A percentile compares a stretch with the other conserved stretches of the same genome.
Evolutionary conservation across 371 early-diverging fungal species (phyloP).

Genomic region (Amoeboaphelidium protococcarum): DNA sequence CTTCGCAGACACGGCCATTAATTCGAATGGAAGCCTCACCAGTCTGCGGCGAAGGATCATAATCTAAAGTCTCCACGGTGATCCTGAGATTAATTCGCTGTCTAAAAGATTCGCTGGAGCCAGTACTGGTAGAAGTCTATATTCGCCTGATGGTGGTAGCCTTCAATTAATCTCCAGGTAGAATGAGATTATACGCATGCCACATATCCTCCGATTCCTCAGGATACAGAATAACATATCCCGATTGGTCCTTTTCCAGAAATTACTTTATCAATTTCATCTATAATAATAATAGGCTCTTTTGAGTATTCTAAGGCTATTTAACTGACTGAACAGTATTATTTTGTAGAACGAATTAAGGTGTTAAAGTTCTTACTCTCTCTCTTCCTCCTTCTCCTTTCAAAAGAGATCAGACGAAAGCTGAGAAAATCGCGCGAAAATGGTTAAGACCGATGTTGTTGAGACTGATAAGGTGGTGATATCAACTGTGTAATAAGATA

Average conservation of each 20-base stretch:
- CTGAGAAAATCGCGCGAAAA: too few species aligned
- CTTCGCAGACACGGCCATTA: constrained; percentile 55
- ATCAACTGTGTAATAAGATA: too few species aligned
- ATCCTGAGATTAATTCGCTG: constrained; percentile 54
- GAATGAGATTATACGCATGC: constrained; percentile 82
- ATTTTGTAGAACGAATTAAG: too few species aligned
- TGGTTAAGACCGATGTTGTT: too few species aligned
- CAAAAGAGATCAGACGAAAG: too few species aligned
- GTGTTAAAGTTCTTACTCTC: too few species aligned
- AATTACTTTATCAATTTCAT: neutral
- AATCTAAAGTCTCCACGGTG: constrained; percentile 54
- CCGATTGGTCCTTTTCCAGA: neutral
- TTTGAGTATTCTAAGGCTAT: too few species aligned
- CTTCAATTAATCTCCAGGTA: constrained; percentile 52
- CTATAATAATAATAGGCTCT: too few species aligned
- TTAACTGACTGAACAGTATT: too few species aligned
- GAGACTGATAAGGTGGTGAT: too few species aligned
- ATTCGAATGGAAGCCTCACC: constrained; percentile 55
- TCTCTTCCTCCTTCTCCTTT: too few species aligned
- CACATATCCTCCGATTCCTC: constrained; percentile 94
- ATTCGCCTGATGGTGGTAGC: constrained; percentile 69
- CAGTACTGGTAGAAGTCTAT: constrained; percentile 54
- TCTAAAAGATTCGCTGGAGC: constrained; percentile 60
- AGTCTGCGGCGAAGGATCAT: too few species aligned
- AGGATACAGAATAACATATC: constrained; percentile 20